A percentile compares a stretch with the other conserved stretches of the same genome.
phyloP scores from a whole-genome alignment of 2,329 filamentous ascomycete genomes.

The Colletotrichum destructivum region DNA sequence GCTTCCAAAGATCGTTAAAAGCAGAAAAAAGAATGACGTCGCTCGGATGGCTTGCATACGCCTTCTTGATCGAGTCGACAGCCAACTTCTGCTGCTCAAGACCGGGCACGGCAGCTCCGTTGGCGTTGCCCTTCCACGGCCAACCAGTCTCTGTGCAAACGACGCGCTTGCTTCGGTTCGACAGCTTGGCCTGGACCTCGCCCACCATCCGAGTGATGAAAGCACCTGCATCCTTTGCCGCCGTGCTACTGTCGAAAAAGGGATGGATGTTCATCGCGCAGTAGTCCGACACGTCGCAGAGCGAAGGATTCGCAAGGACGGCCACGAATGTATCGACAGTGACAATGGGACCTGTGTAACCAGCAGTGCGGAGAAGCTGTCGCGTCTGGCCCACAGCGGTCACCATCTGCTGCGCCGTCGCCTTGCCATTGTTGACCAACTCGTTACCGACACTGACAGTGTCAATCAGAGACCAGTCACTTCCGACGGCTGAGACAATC shows the following conservation, averaged over 20 bases:
- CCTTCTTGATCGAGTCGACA: constrained; percentile 73
- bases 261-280: constrained; percentile 87
- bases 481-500: constrained; percentile 71
- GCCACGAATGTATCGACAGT: constrained; percentile 85
- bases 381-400: constrained; percentile 72
- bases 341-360: constrained; percentile 82
- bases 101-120: constrained; percentile 79
- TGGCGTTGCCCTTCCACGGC: constrained; percentile 78
- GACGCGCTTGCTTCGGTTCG: constrained; percentile 68
- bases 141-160: constrained; percentile 89
- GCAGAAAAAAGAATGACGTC: constrained; percentile 82
- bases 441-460: constrained; percentile 88
- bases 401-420: constrained; percentile 68
- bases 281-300: constrained; percentile 83
- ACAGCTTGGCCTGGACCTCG: constrained; percentile 59
- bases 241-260: constrained; percentile 81
- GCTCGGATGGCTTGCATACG: constrained; percentile 66
- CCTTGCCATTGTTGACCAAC: constrained; percentile 76
- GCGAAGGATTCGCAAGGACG: constrained; percentile 74
- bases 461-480: constrained; percentile 78
- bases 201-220: constrained; percentile 75
- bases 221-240: constrained; percentile 73
- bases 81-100: constrained; percentile 77
- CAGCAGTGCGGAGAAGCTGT: constrained; percentile 69
- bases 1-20: constrained; percentile 87